Evolutionary conservation across 805 yeast genomes (phyloP).

Genomic region (Candida insectorum): DNA sequence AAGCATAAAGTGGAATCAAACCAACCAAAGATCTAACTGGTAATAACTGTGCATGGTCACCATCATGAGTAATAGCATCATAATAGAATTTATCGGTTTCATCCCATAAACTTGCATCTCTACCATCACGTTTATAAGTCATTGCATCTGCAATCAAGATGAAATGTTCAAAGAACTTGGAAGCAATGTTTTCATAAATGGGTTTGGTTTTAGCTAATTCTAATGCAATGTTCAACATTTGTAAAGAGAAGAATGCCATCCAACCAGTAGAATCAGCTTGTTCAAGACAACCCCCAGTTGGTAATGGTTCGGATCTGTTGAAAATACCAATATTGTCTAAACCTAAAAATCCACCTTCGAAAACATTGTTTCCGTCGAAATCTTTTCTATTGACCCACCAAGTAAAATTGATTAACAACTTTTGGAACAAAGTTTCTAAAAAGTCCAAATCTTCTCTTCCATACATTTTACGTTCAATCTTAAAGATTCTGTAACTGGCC

Average conservation of each 20-base stretch:
- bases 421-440: constrained; percentile 90
- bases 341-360: constrained; percentile 93
- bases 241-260: constrained; percentile 92
- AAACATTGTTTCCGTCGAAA: constrained; percentile 78
- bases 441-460: constrained; percentile 79
- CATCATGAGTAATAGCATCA: constrained; percentile 86
- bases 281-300: constrained; percentile 85
- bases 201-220: constrained; percentile 83
- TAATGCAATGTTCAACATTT: constrained; percentile 88
- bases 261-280: constrained; percentile 97
- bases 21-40: constrained; percentile 91
- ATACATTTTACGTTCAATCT: constrained; percentile 80
- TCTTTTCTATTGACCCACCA: constrained; percentile 98
- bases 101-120: constrained; percentile 77
- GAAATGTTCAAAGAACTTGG: constrained; percentile 92
- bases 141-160: constrained; percentile 89
- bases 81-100: constrained; percentile 85
- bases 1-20: constrained; percentile 85
- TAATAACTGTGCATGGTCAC: constrained; percentile 57
- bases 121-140: constrained; percentile 56
- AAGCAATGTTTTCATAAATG: constrained; percentile 89
- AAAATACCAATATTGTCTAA: constrained; percentile 90
- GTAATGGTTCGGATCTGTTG: constrained; percentile 88
- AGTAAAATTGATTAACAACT: constrained; percentile 81
- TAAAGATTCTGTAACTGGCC: constrained; percentile 85